Percentiles rank a stretch among this genome's conserved stretches.
Evolutionary conservation across 2,329 filamentous ascomycete genomes (phyloP).

Genomic region (Claviceps pazoutovae): DNA sequence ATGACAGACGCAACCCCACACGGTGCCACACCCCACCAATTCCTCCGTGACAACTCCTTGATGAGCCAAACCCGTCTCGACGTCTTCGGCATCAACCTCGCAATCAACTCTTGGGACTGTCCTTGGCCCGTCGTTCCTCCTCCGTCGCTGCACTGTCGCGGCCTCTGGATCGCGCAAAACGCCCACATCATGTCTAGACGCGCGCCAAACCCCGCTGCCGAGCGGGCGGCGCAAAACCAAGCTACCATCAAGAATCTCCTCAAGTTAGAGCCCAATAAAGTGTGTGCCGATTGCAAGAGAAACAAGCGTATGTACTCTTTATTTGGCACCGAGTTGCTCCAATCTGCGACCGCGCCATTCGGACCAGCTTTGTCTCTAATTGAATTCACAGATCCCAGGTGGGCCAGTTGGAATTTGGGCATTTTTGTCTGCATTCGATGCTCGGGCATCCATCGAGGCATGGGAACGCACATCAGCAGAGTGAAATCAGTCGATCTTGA

Average conservation of each 20-base stretch:
- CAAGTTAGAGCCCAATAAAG: conserved; percentile 91
- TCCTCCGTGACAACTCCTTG: neutral
- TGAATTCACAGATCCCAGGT: conserved; percentile 63
- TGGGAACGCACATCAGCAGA: conserved; percentile 96
- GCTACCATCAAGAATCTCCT: conserved; percentile 86
- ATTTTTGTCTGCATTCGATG: conserved; percentile 97
- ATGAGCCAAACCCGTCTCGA: neutral
- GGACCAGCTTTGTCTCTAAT: conserved; percentile 2
- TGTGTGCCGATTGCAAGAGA: conserved; percentile 95
- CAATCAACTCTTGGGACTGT: neutral
- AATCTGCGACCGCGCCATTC: neutral
- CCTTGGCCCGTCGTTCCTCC: neutral
- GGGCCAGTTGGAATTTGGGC: conserved; percentile 97
- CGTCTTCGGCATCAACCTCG: neutral
- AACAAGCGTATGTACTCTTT: conserved; percentile 67
- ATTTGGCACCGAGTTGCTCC: neutral
- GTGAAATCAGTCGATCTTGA: conserved; percentile 98
- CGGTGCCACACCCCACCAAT: neutral
- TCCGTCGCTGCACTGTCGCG: conserved; percentile 6
- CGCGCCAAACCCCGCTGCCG: conserved; percentile 61
- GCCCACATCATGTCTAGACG: conserved; percentile 56
- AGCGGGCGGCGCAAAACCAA: conserved; percentile 85
- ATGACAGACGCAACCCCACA: too few relatives aligned
- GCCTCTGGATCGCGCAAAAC: conserved; percentile 7
- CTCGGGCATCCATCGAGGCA: conserved; percentile 94